Evolutionary conservation across 1,139 yeast species (phyloP).

Genomic region (Zygosaccharomyces pseudobailii): DNA sequence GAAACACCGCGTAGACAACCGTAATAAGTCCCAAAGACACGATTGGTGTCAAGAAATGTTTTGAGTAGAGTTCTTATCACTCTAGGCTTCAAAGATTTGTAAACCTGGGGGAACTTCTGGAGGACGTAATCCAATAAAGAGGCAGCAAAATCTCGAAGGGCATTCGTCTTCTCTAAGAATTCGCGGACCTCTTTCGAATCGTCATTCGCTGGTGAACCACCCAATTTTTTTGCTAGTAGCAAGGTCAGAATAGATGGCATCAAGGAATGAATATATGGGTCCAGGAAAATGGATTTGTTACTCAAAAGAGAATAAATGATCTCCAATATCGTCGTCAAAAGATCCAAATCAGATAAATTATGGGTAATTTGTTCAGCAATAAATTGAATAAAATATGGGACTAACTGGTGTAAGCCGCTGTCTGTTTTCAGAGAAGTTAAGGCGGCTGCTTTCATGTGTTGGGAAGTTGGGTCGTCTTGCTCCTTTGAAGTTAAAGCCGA

Average conservation of each 20-base stretch:
- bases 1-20: slow-evolving; percentile 86
- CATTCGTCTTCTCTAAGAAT: slow-evolving; percentile 42
- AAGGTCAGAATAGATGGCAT: slow-evolving; percentile 94
- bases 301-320: slow-evolving; percentile 80
- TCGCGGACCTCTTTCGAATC: slow-evolving; percentile 16
- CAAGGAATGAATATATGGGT: slow-evolving; percentile 92
- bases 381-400: slow-evolving; percentile 93
- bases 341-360: slow-evolving; percentile 67
- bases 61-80: slow-evolving; percentile 88
- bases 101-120: slow-evolving; percentile 74
- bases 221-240: slow-evolving; percentile 84
- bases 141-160: slow-evolving; percentile 85
- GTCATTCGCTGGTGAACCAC: slow-evolving; percentile 40
- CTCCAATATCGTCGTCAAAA: slow-evolving; percentile 84
- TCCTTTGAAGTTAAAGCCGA: slow-evolving; percentile 59
- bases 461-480: slow-evolving; percentile 42
- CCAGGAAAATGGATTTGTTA: slow-evolving; percentile 82
- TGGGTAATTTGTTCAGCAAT: slow-evolving; percentile 94
- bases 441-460: slow-evolving; percentile 68
- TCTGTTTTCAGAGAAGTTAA: slow-evolving; percentile 79
- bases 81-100: slow-evolving; percentile 87
- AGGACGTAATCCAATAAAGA: slow-evolving; percentile 74
- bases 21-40: slow-evolving; percentile 85
- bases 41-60: slow-evolving; percentile 72
- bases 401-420: slow-evolving; percentile 94